phyloP scores from a whole-genome alignment of 2,329 filamentous ascomycete species.

The Trichoderma cornu-damae region DNA sequence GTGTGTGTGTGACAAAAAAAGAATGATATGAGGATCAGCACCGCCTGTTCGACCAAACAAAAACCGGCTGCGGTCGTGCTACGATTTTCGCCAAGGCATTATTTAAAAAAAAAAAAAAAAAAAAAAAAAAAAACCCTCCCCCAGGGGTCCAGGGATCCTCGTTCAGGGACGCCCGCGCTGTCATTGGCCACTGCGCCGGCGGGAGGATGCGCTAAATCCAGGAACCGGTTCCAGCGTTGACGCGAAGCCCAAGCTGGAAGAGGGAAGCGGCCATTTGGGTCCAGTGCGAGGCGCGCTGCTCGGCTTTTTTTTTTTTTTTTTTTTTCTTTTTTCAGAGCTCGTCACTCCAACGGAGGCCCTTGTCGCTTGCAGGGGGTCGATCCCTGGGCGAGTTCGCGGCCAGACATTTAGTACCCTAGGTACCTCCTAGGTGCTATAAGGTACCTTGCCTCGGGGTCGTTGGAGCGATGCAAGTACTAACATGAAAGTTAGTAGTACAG shows the following conservation, averaged over 20 bases:
- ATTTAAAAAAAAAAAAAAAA: too few relatives aligned
- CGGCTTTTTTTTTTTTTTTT: background rate
- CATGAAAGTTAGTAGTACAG: too few relatives aligned
- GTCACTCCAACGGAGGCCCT: background rate
- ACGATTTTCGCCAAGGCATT: too few relatives aligned
- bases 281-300: slow-evolving; percentile 9
- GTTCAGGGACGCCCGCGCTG: slow-evolving; percentile 24
- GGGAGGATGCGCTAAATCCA: slow-evolving; percentile 25
- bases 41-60: slow-evolving; percentile 2
- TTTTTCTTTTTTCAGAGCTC: too few relatives aligned
- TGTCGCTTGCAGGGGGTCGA: background rate
- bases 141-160: slow-evolving; percentile 13
- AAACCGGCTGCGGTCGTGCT: too few relatives aligned
- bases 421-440: too few relatives aligned
- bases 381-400: background rate
- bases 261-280: slow-evolving; percentile 12
- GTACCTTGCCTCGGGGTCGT: too few relatives aligned
- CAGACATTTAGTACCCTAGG: too few relatives aligned
- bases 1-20: background rate
- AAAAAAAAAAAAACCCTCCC: too few relatives aligned
- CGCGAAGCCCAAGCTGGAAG: background rate
- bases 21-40: slow-evolving; percentile 12
- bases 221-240: slow-evolving; percentile 25
- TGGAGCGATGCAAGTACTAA: too few relatives aligned
- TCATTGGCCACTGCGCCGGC: slow-evolving; percentile 23